phyloP scores from a whole-genome alignment of 495 filamentous ascomycete genomes.

The Tuber calosporum region DNA sequence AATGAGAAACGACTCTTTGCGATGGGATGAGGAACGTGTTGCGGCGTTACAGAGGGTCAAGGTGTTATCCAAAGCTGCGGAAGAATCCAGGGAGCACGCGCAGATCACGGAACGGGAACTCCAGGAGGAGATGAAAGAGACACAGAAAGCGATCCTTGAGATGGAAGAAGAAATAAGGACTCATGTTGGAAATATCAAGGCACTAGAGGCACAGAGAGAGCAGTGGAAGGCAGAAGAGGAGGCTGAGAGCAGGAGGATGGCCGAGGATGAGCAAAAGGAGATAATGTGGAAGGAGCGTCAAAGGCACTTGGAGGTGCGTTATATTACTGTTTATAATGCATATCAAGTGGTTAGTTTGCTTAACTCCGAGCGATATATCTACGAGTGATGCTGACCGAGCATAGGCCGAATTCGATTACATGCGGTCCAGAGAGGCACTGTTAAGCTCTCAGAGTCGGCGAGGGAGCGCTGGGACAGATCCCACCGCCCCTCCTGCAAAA shows the following conservation, averaged over 20 bases:
- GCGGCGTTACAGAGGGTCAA: conserved; percentile 43
- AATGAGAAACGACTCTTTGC: conserved; percentile 51
- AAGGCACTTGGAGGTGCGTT: conserved; percentile 45
- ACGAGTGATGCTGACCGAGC: conserved; percentile 13
- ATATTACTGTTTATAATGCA: conserved; percentile 44
- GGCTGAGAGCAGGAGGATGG: conserved; percentile 49
- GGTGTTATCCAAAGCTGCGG: conserved; percentile 45
- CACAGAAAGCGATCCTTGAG: conserved; percentile 42
- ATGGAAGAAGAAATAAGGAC: conserved; percentile 45
- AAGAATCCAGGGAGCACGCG: conserved; percentile 42
- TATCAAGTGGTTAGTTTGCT: conserved; percentile 38
- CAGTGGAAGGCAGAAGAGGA: conserved; percentile 50
- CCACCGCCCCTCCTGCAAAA: conserved; percentile 33
- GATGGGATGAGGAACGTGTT: conserved; percentile 50
- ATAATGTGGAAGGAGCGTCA: conserved; percentile 50
- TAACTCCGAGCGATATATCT: background rate
- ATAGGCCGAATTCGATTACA: conserved; percentile 38
- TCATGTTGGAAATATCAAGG: conserved; percentile 29
- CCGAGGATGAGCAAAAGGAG: conserved; percentile 52
- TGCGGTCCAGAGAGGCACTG: conserved; percentile 35
- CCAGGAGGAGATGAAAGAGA: conserved; percentile 35
- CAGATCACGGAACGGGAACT: conserved; percentile 36
- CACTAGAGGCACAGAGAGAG: conserved; percentile 36
- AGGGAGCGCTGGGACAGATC: conserved; percentile 33
- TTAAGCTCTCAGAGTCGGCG: conserved; percentile 31